These are phyloP conservation scores for Eimeria acervulina DNA, from an alignment of 169 alveolate species.

Conservation along the genomic window DNA sequence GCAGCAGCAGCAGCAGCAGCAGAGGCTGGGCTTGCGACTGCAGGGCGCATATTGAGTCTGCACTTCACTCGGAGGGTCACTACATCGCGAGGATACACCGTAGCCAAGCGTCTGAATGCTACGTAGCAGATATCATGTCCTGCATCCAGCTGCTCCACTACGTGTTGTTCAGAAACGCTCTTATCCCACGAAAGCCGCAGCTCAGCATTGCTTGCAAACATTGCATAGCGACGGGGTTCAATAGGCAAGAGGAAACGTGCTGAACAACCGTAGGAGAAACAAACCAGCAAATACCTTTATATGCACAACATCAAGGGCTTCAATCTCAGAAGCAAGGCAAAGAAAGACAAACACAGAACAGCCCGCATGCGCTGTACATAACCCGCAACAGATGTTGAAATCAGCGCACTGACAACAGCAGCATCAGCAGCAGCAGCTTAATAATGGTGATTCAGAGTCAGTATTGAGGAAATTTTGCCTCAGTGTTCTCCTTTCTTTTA, in stretches of 20 bases:
- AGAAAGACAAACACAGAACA: too few species aligned
- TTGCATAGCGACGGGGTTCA: conserved; percentile 60
- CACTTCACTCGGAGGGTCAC: conserved; percentile 85
- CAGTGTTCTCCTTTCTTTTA: too few species aligned
- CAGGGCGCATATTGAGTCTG: conserved; percentile 71
- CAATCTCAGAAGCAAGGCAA: too few species aligned
- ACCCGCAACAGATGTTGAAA: too few species aligned
- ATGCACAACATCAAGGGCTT: too few species aligned
- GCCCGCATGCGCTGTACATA: too few species aligned
- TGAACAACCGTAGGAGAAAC: neutral
- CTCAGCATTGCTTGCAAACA: conserved; percentile 80
- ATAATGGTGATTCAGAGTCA: too few species aligned
- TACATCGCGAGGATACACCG: conserved; percentile 87
- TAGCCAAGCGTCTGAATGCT: conserved; percentile 85
- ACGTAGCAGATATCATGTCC: conserved; percentile 86
- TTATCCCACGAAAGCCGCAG: conserved; percentile 85
- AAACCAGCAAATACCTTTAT: neutral
- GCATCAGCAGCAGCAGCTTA: too few species aligned
- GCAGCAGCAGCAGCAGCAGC: too few species aligned
- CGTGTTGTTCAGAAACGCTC: conserved; percentile 80
- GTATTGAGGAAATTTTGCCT: too few species aligned
- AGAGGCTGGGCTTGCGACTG: neutral
- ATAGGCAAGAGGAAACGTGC: conserved; percentile 78
- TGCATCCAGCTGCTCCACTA: conserved; percentile 82
- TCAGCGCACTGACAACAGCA: too few species aligned